Evolutionary conservation across 805 yeast species (phyloP), one percentile per base, ranked within the genome.

Genomic region (Dipodascopsis uninucleata): DNA sequence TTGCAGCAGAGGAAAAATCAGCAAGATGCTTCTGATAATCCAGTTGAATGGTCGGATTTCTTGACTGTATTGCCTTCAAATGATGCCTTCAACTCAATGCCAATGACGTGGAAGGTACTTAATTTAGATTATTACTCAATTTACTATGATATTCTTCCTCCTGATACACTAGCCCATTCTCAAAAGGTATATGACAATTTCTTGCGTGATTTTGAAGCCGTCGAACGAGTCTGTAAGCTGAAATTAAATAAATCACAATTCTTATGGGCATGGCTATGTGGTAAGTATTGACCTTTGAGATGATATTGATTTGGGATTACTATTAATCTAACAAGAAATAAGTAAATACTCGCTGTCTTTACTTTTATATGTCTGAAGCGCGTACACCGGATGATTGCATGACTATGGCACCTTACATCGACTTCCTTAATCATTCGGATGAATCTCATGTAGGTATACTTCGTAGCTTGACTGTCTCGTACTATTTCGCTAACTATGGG

Each of bases 391-490:
- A 68, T 21, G 86, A 82, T 54, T 82, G 85, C 61, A 81, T 90
- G 68, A 86, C 97, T 1, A 68, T 90, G 77, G 97, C 90, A 0
- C 98, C 98, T 0, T 81, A 71, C 52, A 88, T 89, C 20, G 98
- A 90, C 66, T 84, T 85, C 61, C 67, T 90, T 40, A 93, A 90
- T 64, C 97, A 90, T 49, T 46, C 52, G 17, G 46, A 58, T 9
- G 25, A 26, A 2, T 40, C 35, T 8, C 43, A 42, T 20, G 43
- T 40, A 23, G 35, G 42, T n/a, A n/a, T n/a, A n/a, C n/a, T n/a
- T 12, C 45, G n/a, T 26, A n/a, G 7, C 20, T 14, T 2, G 12
- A 12, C 1, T n/a, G 12, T n/a, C 5, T 36, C 34, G 42, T 36
- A 8, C n/a, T 4, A 8, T 1, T 24, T 2, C 17, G 21, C n/a